Percentiles rank a stretch among this genome's conserved stretches.
phyloP scores from a whole-genome alignment of 2,329 filamentous ascomycete genomes.

The Aspergillus sp. region DNA sequence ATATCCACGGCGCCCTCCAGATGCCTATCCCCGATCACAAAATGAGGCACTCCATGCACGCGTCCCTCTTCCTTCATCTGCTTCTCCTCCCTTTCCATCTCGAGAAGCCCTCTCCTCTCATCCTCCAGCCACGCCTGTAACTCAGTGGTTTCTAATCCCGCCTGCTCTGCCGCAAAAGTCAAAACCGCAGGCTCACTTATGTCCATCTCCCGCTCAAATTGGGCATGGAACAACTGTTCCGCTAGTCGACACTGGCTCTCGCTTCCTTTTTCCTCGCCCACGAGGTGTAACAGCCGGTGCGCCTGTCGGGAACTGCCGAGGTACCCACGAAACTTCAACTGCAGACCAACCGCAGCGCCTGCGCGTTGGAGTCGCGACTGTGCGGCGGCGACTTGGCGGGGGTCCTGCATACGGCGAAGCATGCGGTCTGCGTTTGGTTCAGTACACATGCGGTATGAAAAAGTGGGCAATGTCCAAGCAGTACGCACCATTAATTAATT shows the following conservation, averaged over 20 bases:
- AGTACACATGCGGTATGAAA: no score
- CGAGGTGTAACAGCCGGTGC: constrained; percentile 16
- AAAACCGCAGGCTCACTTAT: constrained; percentile 12
- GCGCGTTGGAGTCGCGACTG: constrained; percentile 18
- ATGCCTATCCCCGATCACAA: constrained; percentile 12
- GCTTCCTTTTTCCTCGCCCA: not conserved
- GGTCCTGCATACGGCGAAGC: constrained; percentile 13
- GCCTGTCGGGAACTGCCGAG: constrained; percentile 19
- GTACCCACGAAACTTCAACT: constrained; percentile 18
- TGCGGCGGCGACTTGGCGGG: constrained; percentile 12
- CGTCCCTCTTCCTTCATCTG: constrained; percentile 4
- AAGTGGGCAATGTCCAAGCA: no score
- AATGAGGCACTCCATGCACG: constrained; percentile 19
- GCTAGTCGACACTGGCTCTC: constrained; percentile 11
- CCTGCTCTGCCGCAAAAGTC: constrained; percentile 9
- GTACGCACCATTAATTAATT: constrained; percentile 11
- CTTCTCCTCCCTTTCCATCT: constrained; percentile 11
- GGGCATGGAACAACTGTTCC: constrained; percentile 16
- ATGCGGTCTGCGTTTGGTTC: constrained; percentile 16
- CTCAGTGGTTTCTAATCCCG: constrained; percentile 9
- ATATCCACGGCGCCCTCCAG: constrained; percentile 17
- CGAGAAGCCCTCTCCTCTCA: constrained; percentile 2
- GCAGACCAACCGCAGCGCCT: constrained; percentile 13
- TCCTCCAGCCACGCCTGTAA: constrained; percentile 13
- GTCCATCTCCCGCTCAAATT: constrained; percentile 21